A percentile compares a stretch with the other conserved stretches of the same genome.
Evolutionary conservation across 2,329 filamentous ascomycete genomes (phyloP).

Genomic region (Trichophyton benhamiae): DNA sequence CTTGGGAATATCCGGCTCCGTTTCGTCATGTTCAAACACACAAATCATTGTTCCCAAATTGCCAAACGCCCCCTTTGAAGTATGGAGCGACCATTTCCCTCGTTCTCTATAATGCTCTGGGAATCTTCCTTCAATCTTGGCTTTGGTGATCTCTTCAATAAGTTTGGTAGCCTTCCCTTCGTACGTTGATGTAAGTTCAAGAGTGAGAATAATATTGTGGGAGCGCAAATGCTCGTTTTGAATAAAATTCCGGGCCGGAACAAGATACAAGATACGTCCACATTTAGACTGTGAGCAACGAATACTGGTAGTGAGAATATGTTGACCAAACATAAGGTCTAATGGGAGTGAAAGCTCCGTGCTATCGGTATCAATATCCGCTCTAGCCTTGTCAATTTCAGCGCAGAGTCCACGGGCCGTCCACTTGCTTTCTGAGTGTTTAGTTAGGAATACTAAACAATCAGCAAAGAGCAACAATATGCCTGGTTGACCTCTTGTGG

Average conservation of each 20-base stretch:
- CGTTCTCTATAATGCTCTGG: slow-evolving; percentile 72
- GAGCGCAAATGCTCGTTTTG: slow-evolving; percentile 10
- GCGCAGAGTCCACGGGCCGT: slow-evolving; percentile 68
- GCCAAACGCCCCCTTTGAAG: slow-evolving; percentile 47
- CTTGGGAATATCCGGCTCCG: slow-evolving; percentile 39
- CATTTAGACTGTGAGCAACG: slow-evolving; percentile 47
- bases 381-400: slow-evolving; percentile 63
- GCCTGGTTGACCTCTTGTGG: slow-evolving; percentile 40
- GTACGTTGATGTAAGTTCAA: slow-evolving; percentile 61
- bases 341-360: slow-evolving; percentile 32
- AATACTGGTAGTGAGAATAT: slow-evolving; percentile 55
- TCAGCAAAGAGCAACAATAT: slow-evolving; percentile 80
- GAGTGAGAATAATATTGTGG: slow-evolving; percentile 45
- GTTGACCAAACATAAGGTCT: slow-evolving; percentile 65
- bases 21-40: slow-evolving; percentile 34
- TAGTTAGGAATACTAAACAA: slow-evolving; percentile 63
- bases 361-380: slow-evolving; percentile 28
- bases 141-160: slow-evolving; percentile 76
- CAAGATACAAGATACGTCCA: slow-evolving; percentile 28
- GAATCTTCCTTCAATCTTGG: slow-evolving; percentile 73
- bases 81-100: slow-evolving; percentile 66
- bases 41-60: slow-evolving; percentile 42
- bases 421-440: slow-evolving; percentile 48
- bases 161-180: slow-evolving; percentile 65
- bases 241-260: slow-evolving; percentile 17